Base-by-base conservation (phyloP, 768 basidiomycete species). In the Pilatotrama ljubarskyi region DNA sequence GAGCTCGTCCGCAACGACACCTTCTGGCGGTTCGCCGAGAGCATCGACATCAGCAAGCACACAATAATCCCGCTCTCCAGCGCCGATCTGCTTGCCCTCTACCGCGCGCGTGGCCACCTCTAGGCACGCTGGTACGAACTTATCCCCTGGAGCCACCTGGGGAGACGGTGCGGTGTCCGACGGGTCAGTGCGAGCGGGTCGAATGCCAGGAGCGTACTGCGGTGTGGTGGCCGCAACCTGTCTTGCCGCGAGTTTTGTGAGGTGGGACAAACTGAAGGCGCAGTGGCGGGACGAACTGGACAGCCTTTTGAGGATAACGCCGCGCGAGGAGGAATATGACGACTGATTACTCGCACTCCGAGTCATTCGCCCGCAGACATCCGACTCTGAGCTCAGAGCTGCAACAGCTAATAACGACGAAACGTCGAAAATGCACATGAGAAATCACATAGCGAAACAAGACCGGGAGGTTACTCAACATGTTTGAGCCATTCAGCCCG, bases 1-100 rank as follows among this genome's bases (percentile, higher is more conserved):
- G 77, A 80, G 59, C 66, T 80, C 29, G 62, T 76, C 4, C 69
- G 77, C 24, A 63, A 60, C 10, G 40, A 64, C 11, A 64, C 59
- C 13, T 72, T 74, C 49, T 72, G 68, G 18, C 29, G 29, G 29
- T 10, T 32, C 29, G 29, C 29, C 29, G 71, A 72, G 50, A 18
- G 18, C n/a, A 15, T 37, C n/a, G 29, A 4, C 48, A 13, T 10
- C 5, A 6, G 35, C 3, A 15, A 35, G n/a, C 32, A 14, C 15
- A 32, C 47, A 4, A 32, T 32, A 14, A 25, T 48, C 22, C 9
- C 47, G 26, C 13, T 48, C 47, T 22, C 18, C 14, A 26, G 32
- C 47, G 47, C 47, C 20, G 42, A 44, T 18, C 42, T 44, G 25
- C 17, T 48, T 14, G 47, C 47, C 3, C 47, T 48, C 18, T 48